Evolutionary conservation across 1,284 basidiomycete genomes (phyloP), one percentile per base, ranked within the genome.

Genomic region (Tremellales sp.): DNA sequence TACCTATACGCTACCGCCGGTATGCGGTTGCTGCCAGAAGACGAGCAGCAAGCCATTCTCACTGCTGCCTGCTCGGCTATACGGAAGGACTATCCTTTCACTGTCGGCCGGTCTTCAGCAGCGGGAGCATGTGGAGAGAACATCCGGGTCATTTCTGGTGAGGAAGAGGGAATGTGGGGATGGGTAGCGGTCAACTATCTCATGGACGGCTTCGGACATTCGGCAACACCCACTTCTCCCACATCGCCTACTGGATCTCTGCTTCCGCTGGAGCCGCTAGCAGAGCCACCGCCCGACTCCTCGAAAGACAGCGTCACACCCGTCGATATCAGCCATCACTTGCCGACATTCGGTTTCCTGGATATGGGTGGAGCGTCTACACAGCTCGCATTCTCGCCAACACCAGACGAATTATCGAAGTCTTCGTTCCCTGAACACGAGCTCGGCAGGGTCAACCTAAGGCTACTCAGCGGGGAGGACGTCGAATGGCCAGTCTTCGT

Each of bases 151-250:
- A 98, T 98, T 64, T 88, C 89, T 1, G 96, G 96, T 45, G 93
- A 98, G 73, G 94, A 98, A 72, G 96, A 99, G 68, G 96, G 96
- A 0, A 76, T 97, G 42, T 96, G 94, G 72, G 96, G 96, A 2
- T 99, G 96, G 96, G 90, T 99, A 48, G 90, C 93, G 0, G 90
- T 97, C 67, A 99, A 98, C 73, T 98, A 99, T 71, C 84, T 98
- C 40, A 96, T 97, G 91, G 89, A 98, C 67, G 94, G 93, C 2
- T 99, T 99, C 68, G 82, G 82, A 13, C 77, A 81, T 42, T 70
- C 69, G 1, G 19, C 39, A 15, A 33, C 8, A n/a, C 21, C 13
- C 23, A 19, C 39, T 6, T 19, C 12, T 7, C 17, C 33, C 4
- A 31, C 41, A 15, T 45, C 33, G 24, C 17, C 46, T 43, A 31